A percentile compares a stretch with the other conserved stretches of the same genome.
These are phyloP conservation scores for Citrullus mucosospermus DNA, from an alignment of 306 rosid species.

Conservation along the genomic window DNA sequence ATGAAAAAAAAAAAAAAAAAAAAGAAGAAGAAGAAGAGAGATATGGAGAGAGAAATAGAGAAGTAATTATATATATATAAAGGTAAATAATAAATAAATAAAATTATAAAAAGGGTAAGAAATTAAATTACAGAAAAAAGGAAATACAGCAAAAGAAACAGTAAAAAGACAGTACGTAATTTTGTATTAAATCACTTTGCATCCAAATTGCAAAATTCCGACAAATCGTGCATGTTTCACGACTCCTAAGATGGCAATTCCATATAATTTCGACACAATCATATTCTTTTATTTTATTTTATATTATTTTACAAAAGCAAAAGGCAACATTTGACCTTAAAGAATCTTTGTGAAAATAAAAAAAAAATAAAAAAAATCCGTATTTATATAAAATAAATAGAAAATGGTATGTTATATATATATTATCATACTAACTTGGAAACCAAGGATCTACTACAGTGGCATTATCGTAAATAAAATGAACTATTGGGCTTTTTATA, in stretches of 20 bases:
- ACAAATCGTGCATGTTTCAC: not conserved
- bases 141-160: not conserved
- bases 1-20: not conserved
- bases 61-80: not conserved
- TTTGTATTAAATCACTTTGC: not conserved
- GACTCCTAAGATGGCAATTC: not conserved
- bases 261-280: not conserved
- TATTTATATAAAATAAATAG: not conserved
- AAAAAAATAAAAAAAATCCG: too few relatives aligned
- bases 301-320: not conserved
- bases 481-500: not conserved
- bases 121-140: not conserved
- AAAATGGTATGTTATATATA: not conserved
- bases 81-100: not conserved
- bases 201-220: not conserved
- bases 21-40: too few relatives aligned
- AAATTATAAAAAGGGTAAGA: not conserved
- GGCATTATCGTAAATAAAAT: not conserved
- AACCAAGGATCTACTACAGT: not conserved
- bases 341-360: not conserved
- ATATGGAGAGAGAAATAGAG: not conserved
- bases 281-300: not conserved
- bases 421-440: not conserved
- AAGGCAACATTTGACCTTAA: not conserved
- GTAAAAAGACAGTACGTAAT: not conserved